Base-by-base conservation (phyloP, 768 basidiomycete species). In the Kwoniella shandongensis region DNA sequence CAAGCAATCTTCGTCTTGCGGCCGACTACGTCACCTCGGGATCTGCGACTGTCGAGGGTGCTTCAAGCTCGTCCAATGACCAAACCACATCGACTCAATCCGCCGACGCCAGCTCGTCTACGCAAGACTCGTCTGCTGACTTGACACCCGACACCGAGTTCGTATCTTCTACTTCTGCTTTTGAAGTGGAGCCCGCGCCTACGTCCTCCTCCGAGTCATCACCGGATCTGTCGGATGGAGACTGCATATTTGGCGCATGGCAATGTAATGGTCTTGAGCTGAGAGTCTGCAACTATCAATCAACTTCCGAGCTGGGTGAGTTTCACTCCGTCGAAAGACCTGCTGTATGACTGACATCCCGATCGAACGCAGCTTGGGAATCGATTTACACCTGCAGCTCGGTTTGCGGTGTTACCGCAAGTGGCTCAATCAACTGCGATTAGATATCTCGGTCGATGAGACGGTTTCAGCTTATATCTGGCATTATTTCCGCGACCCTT, bases 211-310 rank as follows among this genome's bases (percentile, higher is more conserved):
- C 25, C 22, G 27, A 32, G 3, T 22, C n/a, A n/a, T n/a, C 45
- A 12, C 17, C 50, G 7, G 32, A 6, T 32, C 32, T 32, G 32
- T 32, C 6, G 6, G 32, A 13, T 32, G 32, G 13, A 15, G 30
- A 27, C 27, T 64, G 63, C 44, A 54, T 48, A 1, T 64, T 39
- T 38, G 63, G 63, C 12, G 54, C 44, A 12, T 64, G 63, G 63
- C 59, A 60, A 39, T 64, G 63, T 30, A 26, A 44, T 32, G 58
- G 50, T 10, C 35, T 41, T 1, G 18, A 22, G 3, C 27, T 64
- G 22, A 30, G 57, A 36, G 54, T 64, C 6, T 64, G 63, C 51
- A 57, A 44, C 29, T 60, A 61, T 44, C 29, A 47, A 13, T n/a
- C 50, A n/a, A 29, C 18, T n/a, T 40, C 44, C 2, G 15, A n/a